Conservation (phyloP, 176 grass and related monocot species). For the Hordeum vulgare region MorexV3_pseudomolecules_assembly NC_058520.1:18656602-18657101, state of each 20-base stretch:
- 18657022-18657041: conserved; percentile 55
- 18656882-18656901: conserved; percentile 31
- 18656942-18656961: conserved; percentile 11
- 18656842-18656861: not conserved
- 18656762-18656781: conserved; percentile 20
- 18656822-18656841: conserved; percentile 30
- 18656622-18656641: conserved; percentile 53
- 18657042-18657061: not conserved
- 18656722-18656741: conserved; percentile 28
- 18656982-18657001: conserved; percentile 62
- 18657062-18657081: not conserved
- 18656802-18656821: conserved; percentile 54
- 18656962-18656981: conserved; percentile 31
- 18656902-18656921: conserved; percentile 11
- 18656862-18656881: not conserved
- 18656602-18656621: conserved; percentile 41
- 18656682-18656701: not conserved
- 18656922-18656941: conserved; percentile 10
- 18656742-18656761: not conserved
- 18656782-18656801: conserved; percentile 30
- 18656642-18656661: conserved; percentile 8
- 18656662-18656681: not conserved
- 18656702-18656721: conserved; percentile 26
- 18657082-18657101: not conserved
- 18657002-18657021: conserved; percentile 49